Evolutionary conservation across 371 early-diverging fungal genomes (phyloP).

Genomic region (Parasitella parasitica): DNA sequence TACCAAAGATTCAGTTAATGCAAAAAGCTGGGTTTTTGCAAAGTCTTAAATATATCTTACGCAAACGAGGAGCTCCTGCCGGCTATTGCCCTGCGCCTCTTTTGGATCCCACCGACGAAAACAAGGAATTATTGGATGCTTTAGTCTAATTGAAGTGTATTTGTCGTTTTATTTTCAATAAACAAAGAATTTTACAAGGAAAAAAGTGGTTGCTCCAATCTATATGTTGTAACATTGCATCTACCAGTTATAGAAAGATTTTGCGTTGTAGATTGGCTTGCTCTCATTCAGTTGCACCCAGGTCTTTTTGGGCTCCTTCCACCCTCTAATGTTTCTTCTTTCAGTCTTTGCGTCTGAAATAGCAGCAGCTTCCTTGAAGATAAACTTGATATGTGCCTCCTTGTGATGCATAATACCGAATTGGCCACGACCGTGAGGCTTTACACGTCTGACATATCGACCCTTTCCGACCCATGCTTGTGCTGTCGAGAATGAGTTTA

Average conservation of each 20-base stretch:
- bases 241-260: conserved; percentile 81
- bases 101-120: conserved; percentile 17
- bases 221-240: neutral
- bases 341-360: conserved; percentile 18
- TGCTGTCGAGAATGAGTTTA: conserved; percentile 33
- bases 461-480: conserved; percentile 94
- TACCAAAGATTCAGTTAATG: conserved; percentile 12
- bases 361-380: conserved; percentile 60
- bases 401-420: conserved; percentile 81
- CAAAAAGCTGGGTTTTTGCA: conserved; percentile 16
- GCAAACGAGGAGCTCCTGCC: conserved; percentile 22
- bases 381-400: conserved; percentile 80
- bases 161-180: neutral
- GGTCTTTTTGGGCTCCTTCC: conserved; percentile 66
- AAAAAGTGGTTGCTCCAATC: neutral
- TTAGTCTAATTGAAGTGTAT: neutral
- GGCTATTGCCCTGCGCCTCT: conserved; percentile 30
- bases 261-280: conserved; percentile 79
- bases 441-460: conserved; percentile 62
- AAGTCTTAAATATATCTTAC: conserved; percentile 29
- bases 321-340: conserved; percentile 60
- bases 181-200: neutral
- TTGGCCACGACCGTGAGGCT: conserved; percentile 81
- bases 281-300: conserved; percentile 71
- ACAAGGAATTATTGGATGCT: neutral